Conservation (phyloP, 495 filamentous ascomycete species). For the Penicillium crystallinum region DNA sequence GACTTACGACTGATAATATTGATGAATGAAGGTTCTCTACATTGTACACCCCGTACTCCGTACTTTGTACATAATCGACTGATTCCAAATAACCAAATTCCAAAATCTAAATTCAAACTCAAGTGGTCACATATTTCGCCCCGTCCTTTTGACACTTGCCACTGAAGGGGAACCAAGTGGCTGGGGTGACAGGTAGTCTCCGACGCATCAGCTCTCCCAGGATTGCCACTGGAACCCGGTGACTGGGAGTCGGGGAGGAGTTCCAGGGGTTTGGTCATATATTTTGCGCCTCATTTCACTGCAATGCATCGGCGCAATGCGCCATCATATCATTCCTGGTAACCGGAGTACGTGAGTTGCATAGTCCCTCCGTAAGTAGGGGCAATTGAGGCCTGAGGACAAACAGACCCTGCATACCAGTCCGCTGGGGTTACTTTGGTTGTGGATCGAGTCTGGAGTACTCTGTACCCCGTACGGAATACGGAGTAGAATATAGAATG, state of each 20-base stretch:
- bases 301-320: not conserved
- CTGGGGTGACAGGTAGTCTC: slow-evolving; percentile 2
- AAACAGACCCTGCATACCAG: slow-evolving; percentile 22
- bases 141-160: slow-evolving; percentile 5
- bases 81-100: slow-evolving; percentile 1
- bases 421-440: slow-evolving; percentile 1
- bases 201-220: not conserved
- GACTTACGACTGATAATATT: slow-evolving; percentile 1
- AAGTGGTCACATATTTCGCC: slow-evolving; percentile 1
- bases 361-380: not conserved
- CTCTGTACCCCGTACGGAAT: not conserved
- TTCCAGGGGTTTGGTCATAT: slow-evolving; percentile 1
- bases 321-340: slow-evolving; percentile 1
- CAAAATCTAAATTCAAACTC: not conserved
- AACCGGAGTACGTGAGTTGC: slow-evolving; percentile 1
- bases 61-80: not conserved
- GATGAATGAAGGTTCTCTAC: slow-evolving; percentile 1
- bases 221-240: not conserved
- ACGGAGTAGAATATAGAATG: not conserved
- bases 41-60: not conserved
- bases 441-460: not conserved
- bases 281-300: slow-evolving; percentile 4
- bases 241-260: not conserved
- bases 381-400: slow-evolving; percentile 4
- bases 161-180: not conserved